Conservation (phyloP, 1,139 yeast species). For the Tardiomyces blankii region DNA sequence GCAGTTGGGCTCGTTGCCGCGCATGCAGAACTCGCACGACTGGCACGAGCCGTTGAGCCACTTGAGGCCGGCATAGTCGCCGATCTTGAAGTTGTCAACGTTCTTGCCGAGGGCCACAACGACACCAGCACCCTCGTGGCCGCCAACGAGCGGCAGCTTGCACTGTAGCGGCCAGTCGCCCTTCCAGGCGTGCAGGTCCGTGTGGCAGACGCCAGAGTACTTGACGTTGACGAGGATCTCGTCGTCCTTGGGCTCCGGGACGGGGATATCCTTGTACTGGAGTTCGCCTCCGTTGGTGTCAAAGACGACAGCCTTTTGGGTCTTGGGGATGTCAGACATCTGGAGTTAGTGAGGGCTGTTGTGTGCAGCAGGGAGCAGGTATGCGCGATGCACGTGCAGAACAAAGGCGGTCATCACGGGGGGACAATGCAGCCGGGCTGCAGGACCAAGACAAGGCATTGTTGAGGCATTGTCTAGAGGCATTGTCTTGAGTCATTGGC, state of each 20-base stretch:
- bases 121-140: conserved; percentile 83
- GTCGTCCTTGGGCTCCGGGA: conserved; percentile 44
- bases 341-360: no score
- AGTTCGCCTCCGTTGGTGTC: conserved; percentile 59
- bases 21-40: conserved; percentile 62
- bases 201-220: conserved; percentile 29
- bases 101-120: conserved; percentile 63
- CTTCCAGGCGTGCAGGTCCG: conserved; percentile 54
- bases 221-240: conserved; percentile 52
- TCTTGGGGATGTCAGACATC: conserved; percentile 36
- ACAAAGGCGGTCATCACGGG: no score
- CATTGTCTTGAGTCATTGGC: no score
- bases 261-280: conserved; percentile 50
- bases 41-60: conserved; percentile 63
- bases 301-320: conserved; percentile 64
- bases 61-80: conserved; percentile 71
- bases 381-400: no score
- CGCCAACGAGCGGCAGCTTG: conserved; percentile 64
- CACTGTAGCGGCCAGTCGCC: conserved; percentile 62
- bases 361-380: no score
- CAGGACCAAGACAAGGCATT: no score
- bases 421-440: no score
- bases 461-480: no score
- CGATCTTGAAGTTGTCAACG: conserved; percentile 60
- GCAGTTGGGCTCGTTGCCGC: conserved; percentile 61